A percentile compares a stretch with the other conserved stretches of the same genome.
Evolutionary conservation across 805 yeast species (phyloP).

Genomic region (Metschnikowia baotianmanensis): DNA sequence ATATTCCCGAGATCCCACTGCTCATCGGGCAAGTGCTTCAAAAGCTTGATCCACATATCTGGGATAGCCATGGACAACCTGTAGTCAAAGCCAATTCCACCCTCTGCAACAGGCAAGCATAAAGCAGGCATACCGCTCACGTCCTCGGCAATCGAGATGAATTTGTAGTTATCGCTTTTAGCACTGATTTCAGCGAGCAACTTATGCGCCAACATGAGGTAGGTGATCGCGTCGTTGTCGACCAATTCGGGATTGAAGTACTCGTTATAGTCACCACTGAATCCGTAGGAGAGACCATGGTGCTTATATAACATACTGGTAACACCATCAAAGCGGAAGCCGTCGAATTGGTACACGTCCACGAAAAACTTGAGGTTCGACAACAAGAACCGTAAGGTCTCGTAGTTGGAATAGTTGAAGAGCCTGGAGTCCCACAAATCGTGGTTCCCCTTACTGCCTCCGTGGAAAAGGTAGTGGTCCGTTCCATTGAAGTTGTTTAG

Average conservation of each 20-base stretch:
- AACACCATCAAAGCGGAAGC: conserved; percentile 96
- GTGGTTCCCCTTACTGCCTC: conserved; percentile 86
- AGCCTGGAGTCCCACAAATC: conserved; percentile 95
- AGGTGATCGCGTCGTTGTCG: conserved; percentile 83
- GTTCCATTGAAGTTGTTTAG: conserved; percentile 92
- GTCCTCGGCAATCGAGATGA: conserved; percentile 89
- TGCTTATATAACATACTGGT: conserved; percentile 89
- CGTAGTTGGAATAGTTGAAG: conserved; percentile 88
- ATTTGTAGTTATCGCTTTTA: conserved; percentile 34
- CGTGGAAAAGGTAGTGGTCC: conserved; percentile 91
- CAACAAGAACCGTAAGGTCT: conserved; percentile 81
- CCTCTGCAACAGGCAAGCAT: conserved; percentile 67
- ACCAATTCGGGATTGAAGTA: conserved; percentile 76
- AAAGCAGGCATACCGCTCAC: conserved; percentile 97
- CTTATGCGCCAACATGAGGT: conserved; percentile 88
- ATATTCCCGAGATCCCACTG: conserved; percentile 88
- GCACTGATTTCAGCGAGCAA: conserved; percentile 56
- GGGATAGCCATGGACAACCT: conserved; percentile 96
- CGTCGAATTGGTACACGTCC: conserved; percentile 85
- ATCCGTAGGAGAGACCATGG: conserved; percentile 89
- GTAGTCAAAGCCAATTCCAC: conserved; percentile 94
- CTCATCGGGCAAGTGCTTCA: conserved; percentile 82
- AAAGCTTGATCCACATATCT: conserved; percentile 96
- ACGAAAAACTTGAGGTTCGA: conserved; percentile 81
- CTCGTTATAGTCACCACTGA: conserved; percentile 90